A percentile compares a stretch with the other conserved stretches of the same genome.
Conservation (phyloP, 2,329 filamentous ascomycete species). For the Diaporthe aspalathi region DNA sequence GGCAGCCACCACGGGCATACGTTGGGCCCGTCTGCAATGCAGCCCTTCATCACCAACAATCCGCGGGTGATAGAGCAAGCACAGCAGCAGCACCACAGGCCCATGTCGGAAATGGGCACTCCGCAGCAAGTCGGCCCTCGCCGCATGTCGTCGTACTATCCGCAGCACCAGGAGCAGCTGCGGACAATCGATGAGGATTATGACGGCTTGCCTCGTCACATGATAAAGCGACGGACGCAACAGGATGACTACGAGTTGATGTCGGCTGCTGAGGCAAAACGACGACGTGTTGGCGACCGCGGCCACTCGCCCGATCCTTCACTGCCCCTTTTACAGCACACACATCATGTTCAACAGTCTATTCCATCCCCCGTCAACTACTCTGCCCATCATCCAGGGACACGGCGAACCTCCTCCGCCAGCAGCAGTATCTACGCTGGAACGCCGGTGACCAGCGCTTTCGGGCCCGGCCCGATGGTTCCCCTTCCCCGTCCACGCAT, state of each 20-base stretch:
- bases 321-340: slow-evolving; percentile 24
- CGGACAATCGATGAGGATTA: slow-evolving; percentile 36
- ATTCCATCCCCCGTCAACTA: slow-evolving; percentile 31
- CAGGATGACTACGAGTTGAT: slow-evolving; percentile 44
- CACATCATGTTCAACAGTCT: slow-evolving; percentile 27
- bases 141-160: slow-evolving; percentile 31
- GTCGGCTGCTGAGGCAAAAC: slow-evolving; percentile 51
- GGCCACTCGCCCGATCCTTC: slow-evolving; percentile 42
- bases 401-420: slow-evolving; percentile 33
- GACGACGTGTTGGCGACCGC: slow-evolving; percentile 48
- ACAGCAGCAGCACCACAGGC: slow-evolving; percentile 47
- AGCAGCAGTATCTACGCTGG: slow-evolving; percentile 32
- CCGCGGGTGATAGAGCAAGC: slow-evolving; percentile 46
- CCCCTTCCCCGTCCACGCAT: slow-evolving; percentile 36
- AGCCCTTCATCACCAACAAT: slow-evolving; percentile 44
- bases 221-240: slow-evolving; percentile 32
- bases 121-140: slow-evolving; percentile 46
- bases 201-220: slow-evolving; percentile 19
- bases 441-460: slow-evolving; percentile 19
- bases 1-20: slow-evolving; percentile 22
- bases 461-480: slow-evolving; percentile 28
- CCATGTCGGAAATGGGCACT: slow-evolving; percentile 34
- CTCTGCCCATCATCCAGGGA: slow-evolving; percentile 30
- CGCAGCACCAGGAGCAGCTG: slow-evolving; percentile 34
- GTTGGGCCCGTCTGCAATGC: slow-evolving; percentile 35